Percentiles rank a stretch among this genome's conserved stretches.
These are phyloP conservation scores for Aspergillus sp. DNA, from an alignment of 2,329 filamentous ascomycete genomes.

Conservation along the genomic window DNA sequence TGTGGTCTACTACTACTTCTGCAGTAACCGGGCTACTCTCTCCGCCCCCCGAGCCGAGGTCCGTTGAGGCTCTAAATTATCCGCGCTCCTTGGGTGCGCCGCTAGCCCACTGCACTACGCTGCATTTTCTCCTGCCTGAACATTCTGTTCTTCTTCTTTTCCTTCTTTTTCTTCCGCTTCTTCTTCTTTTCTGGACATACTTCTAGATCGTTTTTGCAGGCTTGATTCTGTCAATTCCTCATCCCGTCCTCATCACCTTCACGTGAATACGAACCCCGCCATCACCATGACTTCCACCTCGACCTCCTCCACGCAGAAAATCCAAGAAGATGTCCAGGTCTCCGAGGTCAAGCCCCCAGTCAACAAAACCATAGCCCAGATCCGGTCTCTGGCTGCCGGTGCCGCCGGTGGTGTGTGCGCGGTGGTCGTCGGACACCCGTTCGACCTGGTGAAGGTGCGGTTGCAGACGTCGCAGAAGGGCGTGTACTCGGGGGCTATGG, in stretches of 20 bases:
- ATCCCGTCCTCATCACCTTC: not conserved
- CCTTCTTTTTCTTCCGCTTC: conserved; percentile 1
- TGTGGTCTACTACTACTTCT: too few relatives aligned
- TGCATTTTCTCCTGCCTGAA: not conserved
- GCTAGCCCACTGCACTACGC: too few relatives aligned
- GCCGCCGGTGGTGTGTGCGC: conserved; percentile 91
- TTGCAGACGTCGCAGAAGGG: conserved; percentile 93
- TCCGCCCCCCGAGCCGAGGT: conserved; percentile 22
- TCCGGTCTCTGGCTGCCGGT: conserved; percentile 79
- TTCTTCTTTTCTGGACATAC: not conserved
- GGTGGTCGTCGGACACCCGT: conserved; percentile 89
- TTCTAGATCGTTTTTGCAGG: not conserved
- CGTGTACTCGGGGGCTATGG: conserved; percentile 80
- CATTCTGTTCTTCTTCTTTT: conserved; percentile 1
- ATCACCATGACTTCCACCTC: conserved; percentile 23
- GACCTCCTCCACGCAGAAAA: conserved; percentile 19
- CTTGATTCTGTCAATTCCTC: not conserved
- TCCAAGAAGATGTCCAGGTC: conserved; percentile 23
- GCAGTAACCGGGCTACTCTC: not conserved
- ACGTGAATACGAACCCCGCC: not conserved
- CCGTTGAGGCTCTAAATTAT: conserved; percentile 1
- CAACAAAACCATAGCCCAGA: conserved; percentile 48
- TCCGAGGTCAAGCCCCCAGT: conserved; percentile 21
- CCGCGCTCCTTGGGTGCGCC: not conserved
- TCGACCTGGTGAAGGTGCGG: conserved; percentile 95